Evolutionary conservation across 2,329 filamentous ascomycete genomes (phyloP), one percentile per base, ranked within the genome.

Genomic region (Aspergillus tanneri): DNA sequence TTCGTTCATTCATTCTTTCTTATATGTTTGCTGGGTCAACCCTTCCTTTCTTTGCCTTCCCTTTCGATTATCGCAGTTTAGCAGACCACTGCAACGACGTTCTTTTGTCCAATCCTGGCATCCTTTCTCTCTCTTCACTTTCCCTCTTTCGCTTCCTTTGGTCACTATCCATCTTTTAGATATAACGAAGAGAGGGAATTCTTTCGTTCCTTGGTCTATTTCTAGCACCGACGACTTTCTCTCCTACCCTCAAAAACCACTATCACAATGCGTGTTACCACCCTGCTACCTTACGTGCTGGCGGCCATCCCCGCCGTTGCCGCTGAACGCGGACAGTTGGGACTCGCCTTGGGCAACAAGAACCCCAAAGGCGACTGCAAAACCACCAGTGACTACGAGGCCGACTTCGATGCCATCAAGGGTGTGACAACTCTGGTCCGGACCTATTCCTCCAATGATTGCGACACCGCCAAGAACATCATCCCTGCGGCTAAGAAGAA

Each of bases 311-410:
- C 79, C 19, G 68, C 75, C 38, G 65, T 77, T 34, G 76, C 78
- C 34, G 71, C 75, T 24, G 77, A 77, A 28, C 70, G 70, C 27
- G 83, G 84, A 42, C 76, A 67, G 23, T 72, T 87, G 51, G 85
- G 85, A 43, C 86, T 86, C 61, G 77, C 85, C 11, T 73, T 88
- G 10, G 85, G 85, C 51, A 80, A 83, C 59, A 84, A 86, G 65
- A 80, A 80, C 55, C 47, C 76, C 19, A 80, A 83, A 59, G 79
- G 77, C 34, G 68, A 64, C 32, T 88, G 85, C 78, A 88, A 88
- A 71, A 70, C 70, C 28, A 71, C 75, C 35, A 63, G 68, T 37
- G 84, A 88, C 68, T 88, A 85, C 68, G 77, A 81, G 58, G 73
- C 71, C 41, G 85, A 88, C 66, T 86, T 88, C 65, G 77, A 82